These are phyloP conservation scores for Herpetospermum pedunculosum DNA, from an alignment of 306 rosid species.

Conservation along the genomic window DNA sequence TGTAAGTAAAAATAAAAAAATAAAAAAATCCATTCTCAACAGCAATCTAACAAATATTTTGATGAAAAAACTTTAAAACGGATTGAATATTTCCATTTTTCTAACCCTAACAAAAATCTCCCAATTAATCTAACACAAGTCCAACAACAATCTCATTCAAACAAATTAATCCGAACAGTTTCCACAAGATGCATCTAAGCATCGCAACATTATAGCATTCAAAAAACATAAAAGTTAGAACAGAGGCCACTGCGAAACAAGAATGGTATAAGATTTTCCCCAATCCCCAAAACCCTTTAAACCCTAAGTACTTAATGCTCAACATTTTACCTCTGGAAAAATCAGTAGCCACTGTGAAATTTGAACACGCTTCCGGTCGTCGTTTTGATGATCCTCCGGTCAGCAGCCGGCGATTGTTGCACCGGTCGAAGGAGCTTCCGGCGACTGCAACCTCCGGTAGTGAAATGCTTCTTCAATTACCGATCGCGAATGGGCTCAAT, in stretches of 20 bases:
- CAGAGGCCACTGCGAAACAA: background rate
- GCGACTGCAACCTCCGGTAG: background rate
- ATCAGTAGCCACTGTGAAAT: background rate
- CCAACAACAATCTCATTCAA: background rate
- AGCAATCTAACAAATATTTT: background rate
- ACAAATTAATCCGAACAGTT: background rate
- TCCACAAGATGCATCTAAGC: background rate
- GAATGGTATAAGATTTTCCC: background rate
- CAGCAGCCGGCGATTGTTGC: background rate
- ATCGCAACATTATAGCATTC: background rate
- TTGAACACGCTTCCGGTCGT: background rate
- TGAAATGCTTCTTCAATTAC: no score
- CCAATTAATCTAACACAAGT: background rate
- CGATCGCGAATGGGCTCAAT: background rate
- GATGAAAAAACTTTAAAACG: background rate
- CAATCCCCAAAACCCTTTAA: background rate
- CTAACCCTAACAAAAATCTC: background rate
- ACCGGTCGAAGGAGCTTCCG: background rate
- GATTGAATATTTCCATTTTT: background rate
- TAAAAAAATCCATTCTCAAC: background rate
- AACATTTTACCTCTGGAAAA: background rate
- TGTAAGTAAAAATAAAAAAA: background rate
- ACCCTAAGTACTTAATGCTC: background rate
- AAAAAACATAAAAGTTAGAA: background rate
- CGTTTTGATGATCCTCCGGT: background rate